Conservation (phyloP, 371 early-diverging fungal genomes). For the Apophysomyces ossiformis region DNA sequence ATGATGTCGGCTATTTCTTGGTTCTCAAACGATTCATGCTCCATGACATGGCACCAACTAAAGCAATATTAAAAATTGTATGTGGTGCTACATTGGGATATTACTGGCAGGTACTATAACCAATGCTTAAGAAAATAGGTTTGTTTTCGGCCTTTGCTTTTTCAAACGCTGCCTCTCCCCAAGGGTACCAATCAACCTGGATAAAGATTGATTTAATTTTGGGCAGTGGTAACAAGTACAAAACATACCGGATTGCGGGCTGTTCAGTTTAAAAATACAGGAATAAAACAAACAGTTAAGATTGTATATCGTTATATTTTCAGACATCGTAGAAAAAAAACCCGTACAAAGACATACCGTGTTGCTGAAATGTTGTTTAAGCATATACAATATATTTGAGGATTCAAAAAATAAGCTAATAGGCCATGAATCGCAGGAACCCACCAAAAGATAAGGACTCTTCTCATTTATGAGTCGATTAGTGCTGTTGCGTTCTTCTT, state of each 20-base stretch:
- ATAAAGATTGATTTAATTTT: conserved; percentile 12
- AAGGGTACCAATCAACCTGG: conserved; percentile 75
- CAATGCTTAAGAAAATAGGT: conserved; percentile 69
- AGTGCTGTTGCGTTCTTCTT: conserved; percentile 14
- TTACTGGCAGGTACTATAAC: conserved; percentile 74
- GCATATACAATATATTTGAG: conserved; percentile 3
- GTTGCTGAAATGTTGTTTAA: conserved; percentile 33
- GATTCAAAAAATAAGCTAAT: background rate
- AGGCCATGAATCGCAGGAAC: background rate
- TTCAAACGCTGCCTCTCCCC: conserved; percentile 70
- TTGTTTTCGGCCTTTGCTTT: conserved; percentile 58
- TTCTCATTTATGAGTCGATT: conserved; percentile 57
- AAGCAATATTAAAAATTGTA: background rate
- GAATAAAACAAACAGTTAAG: background rate
- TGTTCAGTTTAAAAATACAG: conserved; percentile 10
- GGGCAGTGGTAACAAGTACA: background rate
- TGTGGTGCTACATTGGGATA: background rate
- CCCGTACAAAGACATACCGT: conserved; percentile 24
- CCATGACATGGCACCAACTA: conserved; percentile 77
- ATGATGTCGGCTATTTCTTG: conserved; percentile 57
- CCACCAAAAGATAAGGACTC: conserved; percentile 59
- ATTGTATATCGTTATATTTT: background rate
- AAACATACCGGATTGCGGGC: conserved; percentile 41
- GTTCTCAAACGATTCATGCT: conserved; percentile 68
- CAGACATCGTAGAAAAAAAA: background rate